These are phyloP conservation scores for Ambrosia hybrid DNA, from an alignment of 140 eudicot genomes.

Conservation along the genomic window DNA sequence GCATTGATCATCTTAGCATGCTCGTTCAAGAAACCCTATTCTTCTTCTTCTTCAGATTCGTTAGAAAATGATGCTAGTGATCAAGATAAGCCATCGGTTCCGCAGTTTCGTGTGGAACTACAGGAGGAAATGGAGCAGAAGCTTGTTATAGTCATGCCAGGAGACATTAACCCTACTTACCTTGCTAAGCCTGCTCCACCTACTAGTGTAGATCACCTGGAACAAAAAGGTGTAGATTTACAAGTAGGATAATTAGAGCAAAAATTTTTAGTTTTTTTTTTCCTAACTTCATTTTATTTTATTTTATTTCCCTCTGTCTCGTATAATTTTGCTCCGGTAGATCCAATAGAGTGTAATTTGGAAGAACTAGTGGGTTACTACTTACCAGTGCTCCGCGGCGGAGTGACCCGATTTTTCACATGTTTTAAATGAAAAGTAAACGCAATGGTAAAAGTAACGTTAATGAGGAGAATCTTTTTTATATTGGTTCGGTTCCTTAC, in stretches of 20 bases:
- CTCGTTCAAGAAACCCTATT: slow-evolving; percentile 42
- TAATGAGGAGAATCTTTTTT: too few species aligned
- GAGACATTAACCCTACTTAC: slow-evolving; percentile 65
- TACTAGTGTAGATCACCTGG: neutral
- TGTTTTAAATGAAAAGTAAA: too few species aligned
- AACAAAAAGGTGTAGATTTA: slow-evolving; percentile 4
- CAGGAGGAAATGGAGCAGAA: slow-evolving; percentile 45
- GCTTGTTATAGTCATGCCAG: slow-evolving; percentile 85
- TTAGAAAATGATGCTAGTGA: slow-evolving; percentile 21
- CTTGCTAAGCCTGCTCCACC: slow-evolving; percentile 53
- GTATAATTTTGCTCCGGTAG: slow-evolving; percentile 8
- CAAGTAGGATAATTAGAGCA: neutral
- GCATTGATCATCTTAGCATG: slow-evolving; percentile 68
- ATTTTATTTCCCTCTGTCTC: neutral
- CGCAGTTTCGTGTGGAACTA: slow-evolving; percentile 27
- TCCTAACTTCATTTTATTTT: neutral
- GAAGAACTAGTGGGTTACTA: neutral
- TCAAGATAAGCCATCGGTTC: slow-evolving; percentile 39
- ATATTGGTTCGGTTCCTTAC: too few species aligned
- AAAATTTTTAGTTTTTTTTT: neutral
- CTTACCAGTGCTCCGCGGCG: too few species aligned
- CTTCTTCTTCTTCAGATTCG: slow-evolving; percentile 16
- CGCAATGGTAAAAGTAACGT: too few species aligned
- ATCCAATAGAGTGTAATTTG: slow-evolving; percentile 23
- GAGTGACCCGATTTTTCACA: too few species aligned